These are phyloP conservation scores for Arctium lappa DNA, from an alignment of 129 eudicot species.

Conservation along the genomic window DNA sequence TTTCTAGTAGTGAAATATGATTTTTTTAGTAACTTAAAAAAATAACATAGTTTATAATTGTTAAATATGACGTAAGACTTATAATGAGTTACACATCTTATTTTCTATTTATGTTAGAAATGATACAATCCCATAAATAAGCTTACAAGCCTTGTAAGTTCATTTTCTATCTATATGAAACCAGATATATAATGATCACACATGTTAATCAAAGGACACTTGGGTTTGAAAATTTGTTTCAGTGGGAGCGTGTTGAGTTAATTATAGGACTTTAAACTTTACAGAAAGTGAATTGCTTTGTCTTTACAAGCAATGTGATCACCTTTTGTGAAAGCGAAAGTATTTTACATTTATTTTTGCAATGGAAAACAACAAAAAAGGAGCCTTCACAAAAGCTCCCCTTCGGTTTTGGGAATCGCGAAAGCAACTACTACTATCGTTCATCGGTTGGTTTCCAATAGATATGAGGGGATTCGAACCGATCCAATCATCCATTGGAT, in stretches of 20 bases:
- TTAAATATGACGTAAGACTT: too few species aligned
- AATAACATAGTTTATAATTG: too few species aligned
- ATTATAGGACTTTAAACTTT: slow-evolving; percentile 13
- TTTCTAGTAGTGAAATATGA: too few species aligned
- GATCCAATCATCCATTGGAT: too few species aligned
- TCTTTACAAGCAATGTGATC: slow-evolving; percentile 9
- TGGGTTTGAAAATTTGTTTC: neutral
- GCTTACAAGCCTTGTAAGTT: too few species aligned
- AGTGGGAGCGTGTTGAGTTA: slow-evolving; percentile 1
- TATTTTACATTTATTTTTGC: neutral
- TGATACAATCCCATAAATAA: too few species aligned
- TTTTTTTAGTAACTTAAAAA: too few species aligned
- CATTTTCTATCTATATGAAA: too few species aligned
- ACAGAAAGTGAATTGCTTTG: slow-evolving; percentile 24
- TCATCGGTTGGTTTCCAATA: neutral
- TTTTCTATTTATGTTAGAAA: too few species aligned
- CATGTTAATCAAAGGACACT: neutral
- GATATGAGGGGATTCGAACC: too few species aligned
- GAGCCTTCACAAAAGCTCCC: slow-evolving; percentile 13
- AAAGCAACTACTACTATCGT: neutral
- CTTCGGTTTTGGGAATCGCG: slow-evolving; percentile 2
- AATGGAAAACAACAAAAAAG: neutral
- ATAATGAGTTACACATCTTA: too few species aligned
- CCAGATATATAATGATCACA: too few species aligned
- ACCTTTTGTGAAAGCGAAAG: slow-evolving; percentile 28